A percentile compares a stretch with the other conserved stretches of the same genome.
Conservation (phyloP, 192 early-diverging fungal genomes). For the Backusella mclennaniae region DNA sequence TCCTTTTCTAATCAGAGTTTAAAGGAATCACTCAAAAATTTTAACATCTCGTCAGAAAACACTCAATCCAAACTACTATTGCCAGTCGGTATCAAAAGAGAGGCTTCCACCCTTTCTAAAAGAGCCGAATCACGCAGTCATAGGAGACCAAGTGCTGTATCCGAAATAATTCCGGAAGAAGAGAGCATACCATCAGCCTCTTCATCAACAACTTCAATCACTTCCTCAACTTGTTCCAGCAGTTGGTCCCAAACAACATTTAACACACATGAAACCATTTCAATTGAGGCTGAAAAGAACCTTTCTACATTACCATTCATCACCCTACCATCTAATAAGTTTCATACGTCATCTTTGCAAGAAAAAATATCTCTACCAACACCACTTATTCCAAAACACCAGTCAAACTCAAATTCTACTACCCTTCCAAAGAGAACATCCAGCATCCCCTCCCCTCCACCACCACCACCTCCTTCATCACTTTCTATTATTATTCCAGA, state of each 20-base stretch:
- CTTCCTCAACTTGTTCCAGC: neutral
- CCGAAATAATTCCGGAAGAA: neutral
- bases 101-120: neutral
- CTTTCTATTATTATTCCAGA: conserved; percentile 9
- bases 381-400: neutral
- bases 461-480: conserved; percentile 19
- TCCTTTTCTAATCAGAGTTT: neutral
- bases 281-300: neutral
- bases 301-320: neutral
- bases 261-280: neutral
- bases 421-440: neutral
- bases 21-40: neutral
- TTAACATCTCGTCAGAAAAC: neutral
- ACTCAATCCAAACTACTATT: neutral
- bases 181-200: neutral
- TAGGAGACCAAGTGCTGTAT: neutral
- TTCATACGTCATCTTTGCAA: conserved; percentile 15
- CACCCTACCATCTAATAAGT: neutral
- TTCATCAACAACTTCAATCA: neutral
- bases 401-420: neutral
- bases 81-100: neutral
- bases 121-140: neutral
- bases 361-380: neutral
- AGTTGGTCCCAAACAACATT: neutral
- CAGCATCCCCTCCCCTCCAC: neutral